phyloP scores from a whole-genome alignment of 208 protist genomes.

The Borovskyia barvae region DNA sequence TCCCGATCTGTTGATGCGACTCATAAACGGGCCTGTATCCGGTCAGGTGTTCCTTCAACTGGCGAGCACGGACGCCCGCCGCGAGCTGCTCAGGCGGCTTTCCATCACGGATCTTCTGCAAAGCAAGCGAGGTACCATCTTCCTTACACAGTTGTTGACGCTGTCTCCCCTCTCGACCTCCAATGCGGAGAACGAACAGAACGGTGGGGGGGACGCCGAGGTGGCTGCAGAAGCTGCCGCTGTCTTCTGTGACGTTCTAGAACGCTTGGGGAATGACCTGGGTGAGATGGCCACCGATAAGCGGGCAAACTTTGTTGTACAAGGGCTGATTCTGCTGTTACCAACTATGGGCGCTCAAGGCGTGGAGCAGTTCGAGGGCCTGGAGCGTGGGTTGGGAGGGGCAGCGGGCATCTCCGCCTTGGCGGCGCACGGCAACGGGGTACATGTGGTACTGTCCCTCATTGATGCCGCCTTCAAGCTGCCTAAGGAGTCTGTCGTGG shows the following conservation, averaged over 20 bases:
- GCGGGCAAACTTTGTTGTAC: slow-evolving; percentile 85
- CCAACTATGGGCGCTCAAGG: slow-evolving; percentile 27
- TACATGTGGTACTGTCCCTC: slow-evolving; percentile 69
- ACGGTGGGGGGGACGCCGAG: slow-evolving; percentile 3
- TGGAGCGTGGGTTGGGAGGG: slow-evolving; percentile 50
- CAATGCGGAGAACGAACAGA: background rate
- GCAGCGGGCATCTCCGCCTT: slow-evolving; percentile 41
- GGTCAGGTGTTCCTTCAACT: slow-evolving; percentile 68
- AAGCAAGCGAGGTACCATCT: slow-evolving; percentile 68
- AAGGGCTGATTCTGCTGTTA: slow-evolving; percentile 56
- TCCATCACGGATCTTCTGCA: slow-evolving; percentile 45
- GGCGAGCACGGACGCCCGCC: slow-evolving; percentile 30
- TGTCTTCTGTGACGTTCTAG: slow-evolving; percentile 39
- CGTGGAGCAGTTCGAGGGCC: slow-evolving; percentile 30
- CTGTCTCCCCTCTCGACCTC: too few relatives aligned
- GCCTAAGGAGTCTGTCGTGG: slow-evolving; percentile 29
- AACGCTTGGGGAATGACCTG: slow-evolving; percentile 41
- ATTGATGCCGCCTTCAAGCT: slow-evolving; percentile 45
- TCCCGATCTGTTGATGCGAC: slow-evolving; percentile 49
- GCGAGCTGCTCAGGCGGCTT: slow-evolving; percentile 43
- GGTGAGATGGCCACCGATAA: slow-evolving; percentile 60
- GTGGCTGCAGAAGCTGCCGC: slow-evolving; percentile 25
- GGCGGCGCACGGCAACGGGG: slow-evolving; percentile 50
- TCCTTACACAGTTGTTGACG: slow-evolving; percentile 59
- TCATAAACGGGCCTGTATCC: slow-evolving; percentile 72